Conservation (phyloP, 2,329 filamentous ascomycete genomes). For the Colletotrichum neosansevieriae region DNA sequence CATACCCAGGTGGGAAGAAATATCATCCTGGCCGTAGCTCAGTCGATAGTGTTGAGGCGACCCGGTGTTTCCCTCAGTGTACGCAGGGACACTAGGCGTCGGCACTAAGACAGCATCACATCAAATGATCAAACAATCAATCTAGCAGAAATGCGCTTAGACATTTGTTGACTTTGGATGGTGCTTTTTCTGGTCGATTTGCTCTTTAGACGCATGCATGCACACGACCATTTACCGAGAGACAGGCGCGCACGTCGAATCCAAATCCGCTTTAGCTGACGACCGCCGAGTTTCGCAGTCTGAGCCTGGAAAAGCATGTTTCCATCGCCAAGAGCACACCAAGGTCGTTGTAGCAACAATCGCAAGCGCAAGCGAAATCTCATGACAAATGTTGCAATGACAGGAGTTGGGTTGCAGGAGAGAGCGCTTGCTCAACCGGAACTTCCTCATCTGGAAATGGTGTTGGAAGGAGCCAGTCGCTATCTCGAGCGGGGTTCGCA, state of each 20-base stretch:
- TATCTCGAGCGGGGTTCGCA: constrained; percentile 36
- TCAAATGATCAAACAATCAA: too few relatives aligned
- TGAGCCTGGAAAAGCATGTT: background rate
- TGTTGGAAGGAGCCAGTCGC: constrained; percentile 5
- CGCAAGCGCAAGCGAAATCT: background rate
- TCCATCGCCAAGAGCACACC: background rate
- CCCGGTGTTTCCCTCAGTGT: too few relatives aligned
- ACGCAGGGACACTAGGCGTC: too few relatives aligned
- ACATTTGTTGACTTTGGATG: background rate
- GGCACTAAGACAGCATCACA: too few relatives aligned
- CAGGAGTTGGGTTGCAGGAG: background rate
- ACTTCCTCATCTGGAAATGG: constrained; percentile 34
- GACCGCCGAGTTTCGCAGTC: background rate
- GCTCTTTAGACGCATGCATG: background rate
- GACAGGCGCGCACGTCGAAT: background rate
- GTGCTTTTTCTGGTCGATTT: background rate
- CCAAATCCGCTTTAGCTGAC: background rate
- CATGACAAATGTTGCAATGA: constrained; percentile 1
- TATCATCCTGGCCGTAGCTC: too few relatives aligned
- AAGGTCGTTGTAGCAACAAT: background rate
- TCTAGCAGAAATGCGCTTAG: too few relatives aligned
- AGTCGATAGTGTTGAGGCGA: too few relatives aligned
- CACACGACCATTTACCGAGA: background rate
- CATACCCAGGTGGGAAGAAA: too few relatives aligned
- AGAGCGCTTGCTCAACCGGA: constrained; percentile 14